phyloP scores from a whole-genome alignment of 2,329 filamentous ascomycete species.

The Orbilia blumenaviensis region DNA sequence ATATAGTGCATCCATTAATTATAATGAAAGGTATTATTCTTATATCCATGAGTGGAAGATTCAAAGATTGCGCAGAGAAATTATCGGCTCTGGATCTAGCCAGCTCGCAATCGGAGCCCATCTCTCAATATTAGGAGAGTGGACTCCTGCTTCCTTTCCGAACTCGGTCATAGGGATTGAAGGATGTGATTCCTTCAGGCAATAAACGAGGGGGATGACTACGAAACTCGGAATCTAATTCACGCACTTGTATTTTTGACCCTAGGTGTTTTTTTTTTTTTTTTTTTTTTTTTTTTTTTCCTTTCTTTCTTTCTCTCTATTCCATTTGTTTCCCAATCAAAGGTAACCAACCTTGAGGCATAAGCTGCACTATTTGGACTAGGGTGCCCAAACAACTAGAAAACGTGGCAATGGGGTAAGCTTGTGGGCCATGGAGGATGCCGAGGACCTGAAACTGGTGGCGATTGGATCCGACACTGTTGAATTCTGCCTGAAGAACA shows the following conservation, averaged over 20 bases:
- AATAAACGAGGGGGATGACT: not conserved
- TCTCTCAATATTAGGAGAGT: too few species aligned
- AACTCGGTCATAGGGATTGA: not conserved
- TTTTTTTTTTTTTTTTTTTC: not conserved
- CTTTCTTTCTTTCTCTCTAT: too few species aligned
- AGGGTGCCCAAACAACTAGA: conserved; percentile 13
- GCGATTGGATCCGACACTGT: conserved; percentile 21
- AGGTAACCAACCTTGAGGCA: not conserved
- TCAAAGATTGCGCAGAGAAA: too few species aligned
- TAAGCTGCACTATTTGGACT: conserved; percentile 5
- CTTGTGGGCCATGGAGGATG: conserved; percentile 2
- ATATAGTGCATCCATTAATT: not conserved
- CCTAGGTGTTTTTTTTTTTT: not conserved
- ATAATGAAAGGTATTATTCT: too few species aligned
- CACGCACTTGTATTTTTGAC: not conserved
- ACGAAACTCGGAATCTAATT: conserved; percentile 2
- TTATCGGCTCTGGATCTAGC: too few species aligned
- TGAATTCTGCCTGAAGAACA: conserved; percentile 22
- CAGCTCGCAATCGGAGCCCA: too few species aligned
- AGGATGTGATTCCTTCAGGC: too few species aligned
- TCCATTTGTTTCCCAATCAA: not conserved
- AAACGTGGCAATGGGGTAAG: conserved; percentile 42
- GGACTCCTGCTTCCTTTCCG: not conserved
- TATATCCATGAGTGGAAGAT: not conserved
- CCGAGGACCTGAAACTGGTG: conserved; percentile 18